phyloP scores from a whole-genome alignment of 2,329 filamentous ascomycete genomes.

The Anthostomella pinea region DNA sequence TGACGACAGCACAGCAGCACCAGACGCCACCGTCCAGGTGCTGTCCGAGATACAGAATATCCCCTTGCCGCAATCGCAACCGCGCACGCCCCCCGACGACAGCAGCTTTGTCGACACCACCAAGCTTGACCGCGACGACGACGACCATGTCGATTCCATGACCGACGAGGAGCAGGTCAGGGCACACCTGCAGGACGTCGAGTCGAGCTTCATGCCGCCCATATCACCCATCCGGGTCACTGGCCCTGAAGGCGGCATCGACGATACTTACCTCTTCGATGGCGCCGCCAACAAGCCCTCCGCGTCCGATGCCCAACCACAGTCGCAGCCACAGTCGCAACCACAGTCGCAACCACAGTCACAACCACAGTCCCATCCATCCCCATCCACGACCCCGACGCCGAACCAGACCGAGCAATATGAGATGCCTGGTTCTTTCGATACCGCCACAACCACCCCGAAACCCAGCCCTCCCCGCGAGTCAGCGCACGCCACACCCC shows the following conservation, averaged over 20 bases:
- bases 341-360: conserved; percentile 7
- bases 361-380: conserved; percentile 2
- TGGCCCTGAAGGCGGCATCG: conserved; percentile 44
- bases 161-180: conserved; percentile 50
- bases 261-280: conserved; percentile 62
- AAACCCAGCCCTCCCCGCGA: conserved; percentile 7
- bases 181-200: conserved; percentile 59
- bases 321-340: conserved; percentile 4
- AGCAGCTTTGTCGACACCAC: conserved; percentile 31
- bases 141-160: conserved; percentile 46
- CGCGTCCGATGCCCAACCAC: conserved; percentile 9
- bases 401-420: conserved; percentile 3
- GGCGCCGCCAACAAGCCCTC: conserved; percentile 32
- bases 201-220: conserved; percentile 62
- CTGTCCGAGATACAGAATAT: conserved; percentile 10
- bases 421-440: too few species aligned
- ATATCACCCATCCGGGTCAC: conserved; percentile 52
- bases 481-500: too few species aligned
- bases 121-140: conserved; percentile 28
- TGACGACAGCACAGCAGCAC: background rate
- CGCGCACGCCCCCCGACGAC: conserved; percentile 19
- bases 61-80: conserved; percentile 1
- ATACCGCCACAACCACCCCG: conserved; percentile 8
- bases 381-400: conserved; percentile 1
- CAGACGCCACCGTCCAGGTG: conserved; percentile 1